phyloP scores from a whole-genome alignment of 139 green algal species.

The Auxenochlorella pyrenoidosa region DNA sequence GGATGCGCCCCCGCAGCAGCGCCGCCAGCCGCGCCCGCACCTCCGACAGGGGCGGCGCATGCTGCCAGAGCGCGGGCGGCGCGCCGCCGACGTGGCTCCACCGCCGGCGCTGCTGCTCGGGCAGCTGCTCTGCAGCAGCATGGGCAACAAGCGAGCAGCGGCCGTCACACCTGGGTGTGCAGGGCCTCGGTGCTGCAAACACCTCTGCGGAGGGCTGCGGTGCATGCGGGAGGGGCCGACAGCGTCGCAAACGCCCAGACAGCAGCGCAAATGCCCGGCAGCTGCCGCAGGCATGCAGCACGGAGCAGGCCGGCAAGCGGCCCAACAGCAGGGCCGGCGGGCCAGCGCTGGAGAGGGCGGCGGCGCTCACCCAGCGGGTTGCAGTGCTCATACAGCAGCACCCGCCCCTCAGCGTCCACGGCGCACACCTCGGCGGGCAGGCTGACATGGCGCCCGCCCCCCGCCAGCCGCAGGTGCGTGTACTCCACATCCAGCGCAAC shows the following conservation, averaged over 20 bases:
- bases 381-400: constrained; percentile 33
- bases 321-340: not conserved
- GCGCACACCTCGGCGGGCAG: constrained; percentile 52
- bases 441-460: not conserved
- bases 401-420: constrained; percentile 25
- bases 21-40: constrained; percentile 11
- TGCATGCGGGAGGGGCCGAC: not conserved
- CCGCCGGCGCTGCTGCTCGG: not conserved
- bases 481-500: constrained; percentile 53
- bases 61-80: constrained; percentile 9
- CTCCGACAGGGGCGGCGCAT: constrained; percentile 7
- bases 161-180: too few species aligned
- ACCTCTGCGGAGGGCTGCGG: too few species aligned
- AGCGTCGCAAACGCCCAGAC: too few species aligned
- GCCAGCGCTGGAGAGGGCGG: not conserved
- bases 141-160: not conserved
- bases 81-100: constrained; percentile 32
- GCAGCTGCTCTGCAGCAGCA: not conserved
- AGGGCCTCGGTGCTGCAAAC: too few species aligned
- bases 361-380: constrained; percentile 27
- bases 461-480: not conserved
- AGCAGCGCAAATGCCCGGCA: too few species aligned
- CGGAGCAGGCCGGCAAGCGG: not conserved
- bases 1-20: constrained; percentile 5
- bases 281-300: not conserved